Percentiles rank a stretch among this genome's conserved stretches.
Conservation (phyloP, 1,284 basidiomycete genomes). For the Anthracocystis walkeri region DNA sequence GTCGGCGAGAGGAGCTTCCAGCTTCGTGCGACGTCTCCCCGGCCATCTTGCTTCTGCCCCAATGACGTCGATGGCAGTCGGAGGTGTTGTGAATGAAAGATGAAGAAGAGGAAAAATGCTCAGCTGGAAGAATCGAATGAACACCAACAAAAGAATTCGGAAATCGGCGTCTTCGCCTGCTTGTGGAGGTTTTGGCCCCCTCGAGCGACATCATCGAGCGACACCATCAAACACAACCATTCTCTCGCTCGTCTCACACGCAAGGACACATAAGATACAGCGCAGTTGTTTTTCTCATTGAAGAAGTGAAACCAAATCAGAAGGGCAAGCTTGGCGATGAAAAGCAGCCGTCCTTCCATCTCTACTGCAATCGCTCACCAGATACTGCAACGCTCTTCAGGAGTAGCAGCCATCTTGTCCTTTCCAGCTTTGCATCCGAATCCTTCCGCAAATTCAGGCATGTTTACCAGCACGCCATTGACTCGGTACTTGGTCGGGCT, state of each 20-base stretch:
- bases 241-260: no score
- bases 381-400: constrained; percentile 61
- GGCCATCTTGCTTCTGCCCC: constrained; percentile 4
- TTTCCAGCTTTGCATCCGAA: constrained; percentile 62
- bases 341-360: not conserved
- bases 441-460: constrained; percentile 59
- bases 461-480: constrained; percentile 61
- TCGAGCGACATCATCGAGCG: not conserved
- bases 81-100: not conserved
- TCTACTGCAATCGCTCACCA: constrained; percentile 45
- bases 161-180: constrained; percentile 1
- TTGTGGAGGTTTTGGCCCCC: not conserved
- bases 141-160: constrained; percentile 1
- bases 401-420: constrained; percentile 56
- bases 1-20: constrained; percentile 7
- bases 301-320: not conserved
- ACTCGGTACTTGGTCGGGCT: constrained; percentile 65
- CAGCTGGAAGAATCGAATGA: not conserved
- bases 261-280: no score
- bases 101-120: not conserved
- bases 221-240: not conserved
- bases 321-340: not conserved
- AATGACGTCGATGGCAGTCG: not conserved
- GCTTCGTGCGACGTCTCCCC: not conserved
- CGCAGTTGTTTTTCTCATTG: not conserved